Evolutionary conservation across 305 asterid species (phyloP), one percentile per base, ranked within the genome.

Genomic region (Petunia hybrid): DNA sequence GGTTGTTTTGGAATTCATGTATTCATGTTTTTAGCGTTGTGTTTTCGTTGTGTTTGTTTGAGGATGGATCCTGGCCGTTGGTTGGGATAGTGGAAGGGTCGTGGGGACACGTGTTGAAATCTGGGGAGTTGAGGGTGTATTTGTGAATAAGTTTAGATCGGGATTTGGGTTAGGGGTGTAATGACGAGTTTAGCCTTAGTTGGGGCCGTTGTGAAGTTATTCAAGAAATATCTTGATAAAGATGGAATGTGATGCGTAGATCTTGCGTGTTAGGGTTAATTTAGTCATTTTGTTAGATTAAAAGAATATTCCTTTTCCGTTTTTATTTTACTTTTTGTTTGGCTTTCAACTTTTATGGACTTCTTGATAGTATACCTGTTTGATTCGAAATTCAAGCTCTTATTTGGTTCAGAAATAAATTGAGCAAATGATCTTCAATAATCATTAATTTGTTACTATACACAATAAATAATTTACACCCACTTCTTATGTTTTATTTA

Each of bases 11-110:
- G 31, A 22, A 22, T 22, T 22, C 31, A 22, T 36, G 40, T 9
- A n/a, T 46, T 46, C 8, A 3, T 1, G 7, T 5, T 16, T 10
- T 59, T 42, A 31, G 16, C 61, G 61, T 45, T 78, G 82, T 79
- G 76, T 40, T 79, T 79, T 79, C 42, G 59, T 38, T 79, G 82
- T 79, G 77, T 51, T 79, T 79, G 76, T 79, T 48, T 12, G 66
- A 31, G 42, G 55, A n/a, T 12, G 63, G 38, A 4, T 62, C 1
- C 1, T 0, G 13, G 8, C 63, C 81, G 46, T 78, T 64, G 41
- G 82, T 48, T 65, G 45, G 35, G 13, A 1, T 39, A 10, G 12
- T 2, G 40, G 6, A 0, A 1, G 36, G 8, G 61, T 42, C 8
- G 6, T 3, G 35, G 31, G 62, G 82, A 79, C 76, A 56, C 66